Percentiles rank a stretch among this genome's conserved stretches.
Conservation (phyloP, 1,284 basidiomycete genomes). For the Apiotrichum domesticum region DNA sequence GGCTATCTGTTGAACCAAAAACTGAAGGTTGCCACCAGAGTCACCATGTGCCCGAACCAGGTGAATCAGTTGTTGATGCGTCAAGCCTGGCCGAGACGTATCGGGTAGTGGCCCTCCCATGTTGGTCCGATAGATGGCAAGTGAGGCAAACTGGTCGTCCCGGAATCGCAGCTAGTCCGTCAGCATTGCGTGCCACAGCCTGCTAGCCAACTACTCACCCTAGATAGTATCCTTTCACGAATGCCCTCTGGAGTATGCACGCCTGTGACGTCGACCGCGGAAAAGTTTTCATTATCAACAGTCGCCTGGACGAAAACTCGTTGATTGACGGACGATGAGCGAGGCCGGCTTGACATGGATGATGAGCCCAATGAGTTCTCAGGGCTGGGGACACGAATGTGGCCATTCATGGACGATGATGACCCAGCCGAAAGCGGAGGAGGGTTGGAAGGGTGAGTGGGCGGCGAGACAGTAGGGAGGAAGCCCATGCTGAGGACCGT, state of each 20-base stretch:
- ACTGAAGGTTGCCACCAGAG: conserved; percentile 67
- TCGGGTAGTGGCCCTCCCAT: conserved; percentile 64
- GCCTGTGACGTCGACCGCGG: conserved; percentile 68
- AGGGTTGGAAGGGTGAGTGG: background rate
- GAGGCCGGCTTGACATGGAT: conserved; percentile 13
- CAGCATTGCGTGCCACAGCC: background rate
- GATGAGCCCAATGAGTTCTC: conserved; percentile 23
- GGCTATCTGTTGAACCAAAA: conserved; percentile 55
- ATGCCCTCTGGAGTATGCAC: conserved; percentile 65
- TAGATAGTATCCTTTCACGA: conserved; percentile 75
- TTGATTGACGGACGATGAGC: conserved; percentile 15
- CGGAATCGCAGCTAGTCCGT: conserved; percentile 63
- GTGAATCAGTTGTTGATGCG: conserved; percentile 61
- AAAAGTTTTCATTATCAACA: conserved; percentile 71
- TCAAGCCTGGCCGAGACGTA: conserved; percentile 62
- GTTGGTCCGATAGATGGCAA: conserved; percentile 78
- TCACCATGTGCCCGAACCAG: conserved; percentile 70
- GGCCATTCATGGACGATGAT: background rate
- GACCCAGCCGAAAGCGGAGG: conserved; percentile 2
- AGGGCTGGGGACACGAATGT: conserved; percentile 26
- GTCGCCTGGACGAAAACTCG: conserved; percentile 55
- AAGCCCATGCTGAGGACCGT: background rate
- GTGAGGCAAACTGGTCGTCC: conserved; percentile 70
- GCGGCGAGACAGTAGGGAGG: background rate
- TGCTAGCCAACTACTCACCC: conserved; percentile 52